Evolutionary conservation across 805 yeast genomes (phyloP).

Genomic region (Kodamaea laetipori): DNA sequence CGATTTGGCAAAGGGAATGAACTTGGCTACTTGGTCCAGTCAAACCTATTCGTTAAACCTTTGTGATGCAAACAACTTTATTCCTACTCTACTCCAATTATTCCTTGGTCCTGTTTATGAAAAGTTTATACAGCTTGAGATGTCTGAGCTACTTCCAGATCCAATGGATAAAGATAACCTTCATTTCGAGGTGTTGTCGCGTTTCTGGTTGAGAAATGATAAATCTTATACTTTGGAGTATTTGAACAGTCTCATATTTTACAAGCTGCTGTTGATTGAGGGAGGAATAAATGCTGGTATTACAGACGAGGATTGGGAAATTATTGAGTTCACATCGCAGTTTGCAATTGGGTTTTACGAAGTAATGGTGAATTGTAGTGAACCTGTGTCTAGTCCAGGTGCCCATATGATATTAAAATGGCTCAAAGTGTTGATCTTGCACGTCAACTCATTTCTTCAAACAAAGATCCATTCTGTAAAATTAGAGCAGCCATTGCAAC

Average conservation of each 20-base stretch:
- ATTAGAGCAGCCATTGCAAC: slow-evolving; percentile 12
- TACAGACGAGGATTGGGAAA: slow-evolving; percentile 19
- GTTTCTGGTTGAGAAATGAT: slow-evolving; percentile 12
- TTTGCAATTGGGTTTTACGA: slow-evolving; percentile 17
- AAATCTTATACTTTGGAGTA: slow-evolving; percentile 13
- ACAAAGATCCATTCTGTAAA: background rate
- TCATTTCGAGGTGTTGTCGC: slow-evolving; percentile 10
- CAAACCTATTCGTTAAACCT: background rate
- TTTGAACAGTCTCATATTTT: slow-evolving; percentile 14
- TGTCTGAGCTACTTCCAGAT: slow-evolving; percentile 8
- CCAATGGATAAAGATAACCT: slow-evolving; percentile 12
- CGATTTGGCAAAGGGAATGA: background rate
- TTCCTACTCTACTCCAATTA: slow-evolving; percentile 3
- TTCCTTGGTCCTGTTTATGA: slow-evolving; percentile 5
- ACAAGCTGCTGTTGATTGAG: slow-evolving; percentile 13
- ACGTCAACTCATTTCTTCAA: slow-evolving; percentile 15
- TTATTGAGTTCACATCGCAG: slow-evolving; percentile 17
- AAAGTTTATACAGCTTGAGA: background rate
- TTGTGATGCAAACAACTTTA: slow-evolving; percentile 1
- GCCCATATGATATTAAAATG: slow-evolving; percentile 25
- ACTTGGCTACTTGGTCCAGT: background rate
- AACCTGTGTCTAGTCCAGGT: slow-evolving; percentile 14
- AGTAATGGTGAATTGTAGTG: slow-evolving; percentile 13
- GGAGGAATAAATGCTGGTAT: background rate
- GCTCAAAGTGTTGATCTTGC: slow-evolving; percentile 24